A percentile compares a stretch with the other conserved stretches of the same genome.
phyloP scores from a whole-genome alignment of 306 rosid species.

The Quercus ilex region DNA sequence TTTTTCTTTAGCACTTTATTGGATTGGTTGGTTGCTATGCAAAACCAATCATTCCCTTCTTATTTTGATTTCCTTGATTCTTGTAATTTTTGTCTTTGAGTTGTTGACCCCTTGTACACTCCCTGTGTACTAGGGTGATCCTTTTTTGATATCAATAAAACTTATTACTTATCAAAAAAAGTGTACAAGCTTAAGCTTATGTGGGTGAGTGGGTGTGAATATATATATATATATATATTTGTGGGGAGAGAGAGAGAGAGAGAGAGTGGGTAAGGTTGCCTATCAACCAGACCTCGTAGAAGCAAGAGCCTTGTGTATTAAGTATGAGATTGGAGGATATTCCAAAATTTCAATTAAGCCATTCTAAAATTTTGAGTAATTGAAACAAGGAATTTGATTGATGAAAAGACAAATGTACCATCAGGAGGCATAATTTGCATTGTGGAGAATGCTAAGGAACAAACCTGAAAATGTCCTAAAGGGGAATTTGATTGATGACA shows the following conservation, averaged over 20 bases:
- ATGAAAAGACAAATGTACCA: background rate
- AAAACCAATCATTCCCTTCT: too few species aligned
- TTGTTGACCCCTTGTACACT: too few species aligned
- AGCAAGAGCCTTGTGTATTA: too few species aligned
- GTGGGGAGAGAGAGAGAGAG: background rate
- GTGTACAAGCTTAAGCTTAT: background rate
- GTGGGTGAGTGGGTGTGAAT: too few species aligned
- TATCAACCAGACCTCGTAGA: background rate
- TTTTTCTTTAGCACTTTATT: too few species aligned
- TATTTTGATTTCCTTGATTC: too few species aligned
- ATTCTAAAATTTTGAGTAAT: background rate
- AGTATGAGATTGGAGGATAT: background rate
- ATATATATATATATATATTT: background rate
- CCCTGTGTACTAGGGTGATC: too few species aligned
- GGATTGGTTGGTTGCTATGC: too few species aligned
- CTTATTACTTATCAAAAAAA: too few species aligned
- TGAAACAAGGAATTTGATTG: background rate
- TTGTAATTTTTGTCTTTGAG: too few species aligned
- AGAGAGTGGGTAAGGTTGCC: background rate
- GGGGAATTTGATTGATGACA: background rate
- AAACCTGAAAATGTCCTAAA: constrained; percentile 49
- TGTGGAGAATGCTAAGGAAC: constrained; percentile 14
- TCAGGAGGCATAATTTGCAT: constrained; percentile 11
- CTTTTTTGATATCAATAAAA: too few species aligned
- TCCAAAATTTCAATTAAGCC: background rate